Percentiles rank a stretch among this genome's conserved stretches.
Conservation (phyloP, 495 filamentous ascomycete genomes). For the Aspergillus hancockii region DNA sequence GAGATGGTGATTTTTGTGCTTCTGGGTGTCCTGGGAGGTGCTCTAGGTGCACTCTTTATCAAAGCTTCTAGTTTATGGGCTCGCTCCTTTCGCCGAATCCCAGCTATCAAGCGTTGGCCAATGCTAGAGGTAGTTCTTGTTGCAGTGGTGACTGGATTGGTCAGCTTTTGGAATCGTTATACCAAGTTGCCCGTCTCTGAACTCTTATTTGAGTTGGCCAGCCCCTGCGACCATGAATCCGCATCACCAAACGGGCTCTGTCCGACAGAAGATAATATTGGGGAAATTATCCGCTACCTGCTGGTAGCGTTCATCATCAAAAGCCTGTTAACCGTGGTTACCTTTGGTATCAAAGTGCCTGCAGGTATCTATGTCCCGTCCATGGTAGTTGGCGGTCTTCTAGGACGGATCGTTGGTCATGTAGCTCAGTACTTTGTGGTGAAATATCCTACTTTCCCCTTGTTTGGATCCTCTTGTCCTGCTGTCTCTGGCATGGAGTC, state of each 20-base stretch:
- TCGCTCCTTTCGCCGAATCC: conserved; percentile 78
- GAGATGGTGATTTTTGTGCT: conserved; percentile 84
- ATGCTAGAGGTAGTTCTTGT: conserved; percentile 87
- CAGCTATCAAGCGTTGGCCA: conserved; percentile 77
- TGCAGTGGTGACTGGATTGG: conserved; percentile 76
- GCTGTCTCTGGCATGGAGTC: conserved; percentile 65
- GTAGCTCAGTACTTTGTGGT: conserved; percentile 79
- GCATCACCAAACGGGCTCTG: conserved; percentile 67
- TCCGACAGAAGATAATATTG: conserved; percentile 73
- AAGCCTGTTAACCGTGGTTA: conserved; percentile 80
- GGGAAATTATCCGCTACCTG: conserved; percentile 66
- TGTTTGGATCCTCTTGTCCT: conserved; percentile 72
- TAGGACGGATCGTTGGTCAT: conserved; percentile 88
- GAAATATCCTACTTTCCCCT: conserved; percentile 64
- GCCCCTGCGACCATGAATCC: conserved; percentile 74
- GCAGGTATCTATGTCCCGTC: conserved; percentile 97
- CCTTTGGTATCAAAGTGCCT: conserved; percentile 93
- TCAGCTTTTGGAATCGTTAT: conserved; percentile 92
- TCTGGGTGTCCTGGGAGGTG: conserved; percentile 82
- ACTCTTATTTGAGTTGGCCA: conserved; percentile 85
- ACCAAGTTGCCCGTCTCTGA: conserved; percentile 89
- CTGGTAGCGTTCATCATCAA: conserved; percentile 85
- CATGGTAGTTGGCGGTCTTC: conserved; percentile 95
- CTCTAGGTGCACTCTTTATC: conserved; percentile 88
- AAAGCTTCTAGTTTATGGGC: conserved; percentile 93